Conservation (phyloP, 78 protist genomes). For the Dictyostelium brefeldianum region DNA sequence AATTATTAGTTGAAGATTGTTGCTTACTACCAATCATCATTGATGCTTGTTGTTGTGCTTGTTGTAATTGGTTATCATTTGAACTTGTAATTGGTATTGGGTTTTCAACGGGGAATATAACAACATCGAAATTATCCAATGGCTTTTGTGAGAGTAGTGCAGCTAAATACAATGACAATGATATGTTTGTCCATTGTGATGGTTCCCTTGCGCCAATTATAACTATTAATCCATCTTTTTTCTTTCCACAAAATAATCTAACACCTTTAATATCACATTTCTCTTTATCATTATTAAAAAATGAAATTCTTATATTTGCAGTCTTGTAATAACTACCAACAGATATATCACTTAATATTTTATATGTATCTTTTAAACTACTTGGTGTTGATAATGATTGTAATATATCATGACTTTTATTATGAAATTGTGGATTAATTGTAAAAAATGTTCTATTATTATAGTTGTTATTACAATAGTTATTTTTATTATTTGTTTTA, state of each 20-base stretch:
- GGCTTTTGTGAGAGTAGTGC: constrained; percentile 33
- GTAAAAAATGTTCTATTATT: not conserved
- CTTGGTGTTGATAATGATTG: constrained; percentile 24
- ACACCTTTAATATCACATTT: constrained; percentile 41
- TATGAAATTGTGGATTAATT: constrained; percentile 7
- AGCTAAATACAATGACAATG: constrained; percentile 13
- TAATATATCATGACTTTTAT: constrained; percentile 8
- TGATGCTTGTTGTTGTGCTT: not conserved
- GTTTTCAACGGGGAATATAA: constrained; percentile 51
- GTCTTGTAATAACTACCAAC: not conserved
- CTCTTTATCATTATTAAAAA: constrained; percentile 19
- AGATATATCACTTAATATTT: not conserved
- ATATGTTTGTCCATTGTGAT: constrained; percentile 23
- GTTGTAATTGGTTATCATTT: too few species aligned
- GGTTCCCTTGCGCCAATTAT: constrained; percentile 29
- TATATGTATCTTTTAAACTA: constrained; percentile 14
- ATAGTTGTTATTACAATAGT: too few species aligned
- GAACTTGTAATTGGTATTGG: constrained; percentile 9
- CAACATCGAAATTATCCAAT: constrained; percentile 32
- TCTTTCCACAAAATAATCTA: not conserved
- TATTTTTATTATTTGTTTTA: not conserved
- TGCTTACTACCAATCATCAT: not conserved
- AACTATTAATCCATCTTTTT: constrained; percentile 29
- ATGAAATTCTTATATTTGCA: constrained; percentile 46
- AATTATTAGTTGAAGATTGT: not conserved